Conservation (phyloP, 805 yeast species). For the Cyberlindnera nakhonratchasimensis region DNA sequence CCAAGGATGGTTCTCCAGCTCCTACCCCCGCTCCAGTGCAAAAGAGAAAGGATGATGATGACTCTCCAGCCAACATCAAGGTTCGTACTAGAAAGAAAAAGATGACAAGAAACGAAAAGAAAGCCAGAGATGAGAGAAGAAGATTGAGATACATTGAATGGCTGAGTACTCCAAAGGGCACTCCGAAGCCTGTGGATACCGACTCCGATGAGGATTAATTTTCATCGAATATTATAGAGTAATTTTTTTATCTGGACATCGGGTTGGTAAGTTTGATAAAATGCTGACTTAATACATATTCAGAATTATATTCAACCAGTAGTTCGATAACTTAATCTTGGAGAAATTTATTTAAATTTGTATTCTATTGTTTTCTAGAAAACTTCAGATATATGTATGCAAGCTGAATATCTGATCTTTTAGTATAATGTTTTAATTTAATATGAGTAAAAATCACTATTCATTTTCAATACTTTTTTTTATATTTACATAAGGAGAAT, state of each 20-base stretch:
- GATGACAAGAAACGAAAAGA: conserved; percentile 95
- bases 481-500: no score
- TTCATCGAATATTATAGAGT: not conserved
- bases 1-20: conserved; percentile 47
- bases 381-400: no score
- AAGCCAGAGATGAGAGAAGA: conserved; percentile 87
- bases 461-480: no score
- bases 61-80: conserved; percentile 94
- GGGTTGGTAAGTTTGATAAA: conserved; percentile 1
- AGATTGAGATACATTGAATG: conserved; percentile 91
- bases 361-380: no score
- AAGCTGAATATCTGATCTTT: no score
- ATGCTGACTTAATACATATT: conserved; percentile 1
- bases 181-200: conserved; percentile 90
- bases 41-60: conserved; percentile 61
- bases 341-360: no score
- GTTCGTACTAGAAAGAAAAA: conserved; percentile 92
- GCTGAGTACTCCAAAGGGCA: conserved; percentile 96
- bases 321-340: no score
- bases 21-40: conserved; percentile 36
- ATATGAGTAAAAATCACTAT: no score
- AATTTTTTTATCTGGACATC: not conserved
- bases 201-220: conserved; percentile 74
- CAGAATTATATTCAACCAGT: no score
- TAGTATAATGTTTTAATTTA: no score